Evolutionary conservation across 2,329 filamentous ascomycete genomes (phyloP).

Genomic region (Sporothrix schenckii): DNA sequence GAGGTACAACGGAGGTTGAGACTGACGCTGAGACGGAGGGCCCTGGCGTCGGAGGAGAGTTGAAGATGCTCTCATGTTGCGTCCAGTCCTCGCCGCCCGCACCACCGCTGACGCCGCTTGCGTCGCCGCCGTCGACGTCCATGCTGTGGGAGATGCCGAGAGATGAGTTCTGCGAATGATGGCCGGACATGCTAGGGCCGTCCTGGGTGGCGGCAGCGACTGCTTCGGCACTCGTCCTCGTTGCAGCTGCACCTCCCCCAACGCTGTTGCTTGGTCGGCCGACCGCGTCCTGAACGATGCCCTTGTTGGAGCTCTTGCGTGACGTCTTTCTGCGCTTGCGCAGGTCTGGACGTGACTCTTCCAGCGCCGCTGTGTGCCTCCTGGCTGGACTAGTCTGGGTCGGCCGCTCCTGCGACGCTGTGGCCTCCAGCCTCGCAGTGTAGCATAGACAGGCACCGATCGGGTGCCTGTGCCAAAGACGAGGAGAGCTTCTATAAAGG

Average conservation of each 20-base stretch:
- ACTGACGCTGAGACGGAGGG: not conserved
- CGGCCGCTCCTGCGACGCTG: not conserved
- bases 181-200: conserved; percentile 9
- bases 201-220: not conserved
- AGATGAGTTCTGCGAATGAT: not conserved
- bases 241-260: not conserved
- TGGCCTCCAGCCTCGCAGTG: conserved; percentile 22
- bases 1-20: not conserved
- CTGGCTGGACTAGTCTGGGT: not conserved
- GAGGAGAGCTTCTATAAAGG: not conserved
- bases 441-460: not conserved
- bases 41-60: not conserved
- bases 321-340: conserved; percentile 24
- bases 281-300: too few species aligned
- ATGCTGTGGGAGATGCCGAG: conserved; percentile 18
- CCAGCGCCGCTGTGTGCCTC: not conserved
- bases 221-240: not conserved
- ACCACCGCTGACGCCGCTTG: not conserved
- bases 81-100: conserved; percentile 31
- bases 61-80: conserved; percentile 7
- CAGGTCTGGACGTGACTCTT: not conserved
- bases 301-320: not conserved
- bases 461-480: not conserved
- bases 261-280: not conserved
- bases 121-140: conserved; percentile 31